A percentile compares a stretch with the other conserved stretches of the same genome.
Evolutionary conservation across 2,329 filamentous ascomycete species (phyloP).

Genomic region (Claviceps monticola): DNA sequence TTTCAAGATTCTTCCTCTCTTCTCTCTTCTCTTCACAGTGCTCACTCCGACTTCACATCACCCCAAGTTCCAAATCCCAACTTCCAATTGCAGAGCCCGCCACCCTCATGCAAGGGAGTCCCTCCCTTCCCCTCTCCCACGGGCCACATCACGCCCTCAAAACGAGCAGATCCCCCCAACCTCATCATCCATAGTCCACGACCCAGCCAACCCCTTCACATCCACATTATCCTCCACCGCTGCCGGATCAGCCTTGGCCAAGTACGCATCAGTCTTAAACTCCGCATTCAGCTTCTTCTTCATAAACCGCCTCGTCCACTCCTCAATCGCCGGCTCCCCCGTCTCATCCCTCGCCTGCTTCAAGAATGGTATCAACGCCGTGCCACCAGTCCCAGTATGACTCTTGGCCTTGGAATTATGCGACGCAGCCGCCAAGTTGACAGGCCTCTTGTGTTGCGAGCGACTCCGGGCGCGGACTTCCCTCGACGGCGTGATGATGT

Average conservation of each 20-base stretch:
- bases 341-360: slow-evolving; percentile 97
- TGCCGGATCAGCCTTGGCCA: slow-evolving; percentile 35
- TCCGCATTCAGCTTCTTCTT: slow-evolving; percentile 34
- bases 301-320: slow-evolving; percentile 47
- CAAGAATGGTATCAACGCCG: slow-evolving; percentile 84
- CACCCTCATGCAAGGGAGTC: no score
- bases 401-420: slow-evolving; percentile 37
- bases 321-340: slow-evolving; percentile 70
- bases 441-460: slow-evolving; percentile 36
- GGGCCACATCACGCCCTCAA: slow-evolving; percentile 12
- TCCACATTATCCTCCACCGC: slow-evolving; percentile 30
- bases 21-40: no score
- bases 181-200: slow-evolving; percentile 78
- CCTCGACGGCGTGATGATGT: slow-evolving; percentile 81
- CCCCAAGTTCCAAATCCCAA: no score
- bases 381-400: slow-evolving; percentile 83
- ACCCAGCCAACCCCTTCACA: slow-evolving; percentile 59
- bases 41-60: no score
- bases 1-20: no score
- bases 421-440: slow-evolving; percentile 52
- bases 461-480: slow-evolving; percentile 54
- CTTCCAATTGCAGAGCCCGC: no score
- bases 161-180: slow-evolving; percentile 51
- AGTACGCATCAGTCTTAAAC: slow-evolving; percentile 42
- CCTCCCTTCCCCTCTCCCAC: background rate